Conservation (phyloP, 2,329 filamentous ascomycete genomes). For the Tolypocladium guangdongense region DNA sequence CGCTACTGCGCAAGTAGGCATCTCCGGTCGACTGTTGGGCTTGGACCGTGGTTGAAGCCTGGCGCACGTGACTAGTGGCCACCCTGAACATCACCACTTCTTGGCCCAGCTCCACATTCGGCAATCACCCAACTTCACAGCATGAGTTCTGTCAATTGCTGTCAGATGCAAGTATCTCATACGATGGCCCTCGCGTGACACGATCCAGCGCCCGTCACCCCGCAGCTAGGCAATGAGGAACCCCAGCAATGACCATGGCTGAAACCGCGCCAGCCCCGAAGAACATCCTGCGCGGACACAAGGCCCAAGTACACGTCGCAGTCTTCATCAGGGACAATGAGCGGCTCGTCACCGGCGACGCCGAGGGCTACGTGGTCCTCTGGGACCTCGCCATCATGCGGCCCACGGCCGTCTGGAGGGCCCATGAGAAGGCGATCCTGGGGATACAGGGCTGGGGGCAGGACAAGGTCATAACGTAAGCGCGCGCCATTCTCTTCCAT, state of each 20-base stretch:
- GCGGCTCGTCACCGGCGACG: slow-evolving; percentile 75
- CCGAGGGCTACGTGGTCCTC: slow-evolving; percentile 76
- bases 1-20: too few species aligned
- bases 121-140: too few species aligned
- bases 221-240: background rate
- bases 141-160: too few species aligned
- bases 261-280: slow-evolving; percentile 28
- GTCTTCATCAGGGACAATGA: slow-evolving; percentile 63
- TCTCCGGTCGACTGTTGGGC: too few species aligned
- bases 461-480: slow-evolving; percentile 76
- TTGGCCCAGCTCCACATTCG: too few species aligned
- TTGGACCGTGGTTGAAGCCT: too few species aligned
- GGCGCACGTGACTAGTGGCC: too few species aligned
- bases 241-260: slow-evolving; percentile 12
- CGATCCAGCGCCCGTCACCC: background rate
- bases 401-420: slow-evolving; percentile 73
- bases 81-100: too few species aligned
- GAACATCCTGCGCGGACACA: slow-evolving; percentile 74
- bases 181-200: background rate
- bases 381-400: slow-evolving; percentile 81
- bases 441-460: slow-evolving; percentile 59
- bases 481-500: slow-evolving; percentile 8
- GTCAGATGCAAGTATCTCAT: too few species aligned
- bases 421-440: slow-evolving; percentile 68
- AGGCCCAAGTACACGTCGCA: slow-evolving; percentile 66